Evolutionary conservation across 495 filamentous ascomycete species (phyloP).

Genomic region (Parmelia sp.): DNA sequence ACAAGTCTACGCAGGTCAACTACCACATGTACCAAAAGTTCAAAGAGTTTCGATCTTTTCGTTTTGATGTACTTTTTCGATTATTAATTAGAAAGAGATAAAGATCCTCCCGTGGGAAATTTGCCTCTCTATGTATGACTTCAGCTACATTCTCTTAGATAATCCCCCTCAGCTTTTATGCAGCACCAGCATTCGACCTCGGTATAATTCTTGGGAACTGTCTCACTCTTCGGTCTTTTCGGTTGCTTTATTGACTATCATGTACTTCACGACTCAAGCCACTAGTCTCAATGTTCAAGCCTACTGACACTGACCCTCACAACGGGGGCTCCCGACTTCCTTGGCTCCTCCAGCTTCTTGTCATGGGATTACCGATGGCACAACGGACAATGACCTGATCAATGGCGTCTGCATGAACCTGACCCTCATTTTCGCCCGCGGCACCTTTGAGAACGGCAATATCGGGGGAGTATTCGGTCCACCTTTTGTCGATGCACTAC

Average conservation of each 20-base stretch:
- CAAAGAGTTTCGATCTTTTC: no score
- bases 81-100: no score
- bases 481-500: conserved; percentile 28
- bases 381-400: conserved; percentile 33
- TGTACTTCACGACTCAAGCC: not conserved
- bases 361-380: conserved; percentile 1
- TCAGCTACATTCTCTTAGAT: no score
- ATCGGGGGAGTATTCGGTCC: conserved; percentile 34
- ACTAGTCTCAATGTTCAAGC: not conserved
- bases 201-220: no score
- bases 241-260: not conserved
- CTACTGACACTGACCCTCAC: not conserved
- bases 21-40: no score
- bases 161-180: no score
- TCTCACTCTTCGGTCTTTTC: no score
- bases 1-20: no score
- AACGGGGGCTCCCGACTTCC: conserved; percentile 9
- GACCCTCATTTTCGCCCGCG: conserved; percentile 55
- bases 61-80: no score
- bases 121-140: no score
- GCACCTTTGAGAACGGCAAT: conserved; percentile 45
- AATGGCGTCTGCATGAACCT: conserved; percentile 36
- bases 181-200: no score
- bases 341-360: conserved; percentile 6
- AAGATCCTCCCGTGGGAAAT: no score